phyloP scores from a whole-genome alignment of 2,329 filamentous ascomycete genomes.

The Xylaria sp. region DNA sequence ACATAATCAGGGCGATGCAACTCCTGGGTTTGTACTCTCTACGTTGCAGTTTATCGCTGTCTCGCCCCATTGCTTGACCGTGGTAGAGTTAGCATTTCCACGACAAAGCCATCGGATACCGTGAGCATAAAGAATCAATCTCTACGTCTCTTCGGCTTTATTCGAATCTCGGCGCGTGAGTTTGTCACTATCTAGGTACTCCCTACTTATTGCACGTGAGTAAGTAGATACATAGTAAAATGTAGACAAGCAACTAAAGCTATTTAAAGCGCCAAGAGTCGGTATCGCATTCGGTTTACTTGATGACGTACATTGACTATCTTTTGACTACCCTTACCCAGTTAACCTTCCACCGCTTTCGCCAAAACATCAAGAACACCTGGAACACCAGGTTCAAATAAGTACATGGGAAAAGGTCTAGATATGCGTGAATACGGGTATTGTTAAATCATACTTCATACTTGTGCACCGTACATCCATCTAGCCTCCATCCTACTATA shows the following conservation, averaged over 20 bases:
- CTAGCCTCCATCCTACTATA: background rate
- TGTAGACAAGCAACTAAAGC: background rate
- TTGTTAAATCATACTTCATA: background rate
- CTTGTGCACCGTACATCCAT: background rate
- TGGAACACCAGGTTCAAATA: background rate
- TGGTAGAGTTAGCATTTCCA: background rate
- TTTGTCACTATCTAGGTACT: background rate
- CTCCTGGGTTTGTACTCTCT: background rate
- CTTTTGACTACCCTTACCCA: background rate
- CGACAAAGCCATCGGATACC: background rate
- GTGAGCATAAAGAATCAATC: too few relatives aligned
- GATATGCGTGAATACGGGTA: too few relatives aligned
- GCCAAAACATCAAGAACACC: background rate
- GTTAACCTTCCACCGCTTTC: background rate
- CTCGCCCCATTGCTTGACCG: background rate
- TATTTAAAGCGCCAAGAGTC: constrained; percentile 13
- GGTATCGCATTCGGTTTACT: constrained; percentile 26
- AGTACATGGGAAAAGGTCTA: background rate
- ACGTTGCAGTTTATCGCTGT: background rate
- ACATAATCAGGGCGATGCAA: background rate
- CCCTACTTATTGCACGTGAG: too few relatives aligned
- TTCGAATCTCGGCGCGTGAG: background rate
- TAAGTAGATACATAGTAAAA: too few relatives aligned
- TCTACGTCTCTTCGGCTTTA: background rate
- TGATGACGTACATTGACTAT: background rate